Conservation (phyloP, 768 basidiomycete genomes). For the Tricholoma saponaceum region DNA sequence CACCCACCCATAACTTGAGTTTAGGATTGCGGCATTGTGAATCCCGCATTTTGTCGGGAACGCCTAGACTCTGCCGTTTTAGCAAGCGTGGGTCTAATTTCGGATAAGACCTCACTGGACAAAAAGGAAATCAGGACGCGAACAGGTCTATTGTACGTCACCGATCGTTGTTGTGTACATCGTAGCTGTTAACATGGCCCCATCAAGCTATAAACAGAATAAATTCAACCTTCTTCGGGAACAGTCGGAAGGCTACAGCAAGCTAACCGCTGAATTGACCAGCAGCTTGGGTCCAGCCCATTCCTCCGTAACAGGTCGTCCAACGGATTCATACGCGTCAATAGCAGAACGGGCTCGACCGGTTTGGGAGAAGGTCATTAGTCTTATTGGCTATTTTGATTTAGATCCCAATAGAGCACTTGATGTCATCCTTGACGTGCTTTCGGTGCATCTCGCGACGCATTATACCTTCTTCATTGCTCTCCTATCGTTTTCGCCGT, state of each 20-base stretch:
- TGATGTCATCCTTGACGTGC: conserved; percentile 90
- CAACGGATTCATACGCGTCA: conserved; percentile 51
- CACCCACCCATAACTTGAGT: conserved; percentile 2
- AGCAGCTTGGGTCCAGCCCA: conserved; percentile 75
- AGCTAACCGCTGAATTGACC: conserved; percentile 81
- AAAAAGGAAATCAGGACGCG: conserved; percentile 80
- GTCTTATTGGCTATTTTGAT: conserved; percentile 93
- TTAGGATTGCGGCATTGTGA: conserved; percentile 59
- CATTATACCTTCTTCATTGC: conserved; percentile 90
- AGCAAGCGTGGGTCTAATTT: conserved; percentile 60
- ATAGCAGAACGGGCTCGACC: conserved; percentile 63
- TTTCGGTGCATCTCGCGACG: conserved; percentile 74
- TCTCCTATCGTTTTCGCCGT: conserved; percentile 82
- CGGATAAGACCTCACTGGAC: conserved; percentile 61
- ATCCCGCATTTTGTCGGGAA: conserved; percentile 63
- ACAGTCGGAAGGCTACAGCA: conserved; percentile 96
- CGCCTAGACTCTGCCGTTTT: conserved; percentile 67
- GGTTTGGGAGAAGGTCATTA: conserved; percentile 82
- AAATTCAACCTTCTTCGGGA: conserved; percentile 98
- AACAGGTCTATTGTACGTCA: conserved; percentile 76
- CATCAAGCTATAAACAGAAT: conserved; percentile 88
- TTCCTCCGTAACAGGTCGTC: conserved; percentile 59
- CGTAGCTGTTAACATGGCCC: conserved; percentile 5
- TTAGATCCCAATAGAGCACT: conserved; percentile 92
- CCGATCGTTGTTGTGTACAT: background rate